Evolutionary conservation across 768 basidiomycete genomes (phyloP).

Genomic region (Plicaturopsis crispa): DNA sequence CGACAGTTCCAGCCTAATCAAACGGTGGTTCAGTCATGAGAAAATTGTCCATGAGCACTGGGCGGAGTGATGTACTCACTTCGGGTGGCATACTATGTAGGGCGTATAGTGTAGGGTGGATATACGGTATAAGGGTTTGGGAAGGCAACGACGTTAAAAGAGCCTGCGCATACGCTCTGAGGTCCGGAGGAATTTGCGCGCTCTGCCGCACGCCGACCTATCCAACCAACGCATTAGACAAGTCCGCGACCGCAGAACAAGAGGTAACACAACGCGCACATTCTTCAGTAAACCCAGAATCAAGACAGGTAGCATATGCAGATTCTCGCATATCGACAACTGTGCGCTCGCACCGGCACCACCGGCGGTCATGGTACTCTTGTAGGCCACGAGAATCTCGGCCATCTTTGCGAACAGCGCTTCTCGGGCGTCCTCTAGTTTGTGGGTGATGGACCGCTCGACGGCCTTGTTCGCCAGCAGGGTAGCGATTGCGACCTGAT

Average conservation of each 20-base stretch:
- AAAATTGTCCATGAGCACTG: background rate
- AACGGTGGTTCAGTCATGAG: slow-evolving; percentile 6
- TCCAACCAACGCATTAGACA: slow-evolving; percentile 3
- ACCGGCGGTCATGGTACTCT: slow-evolving; percentile 92
- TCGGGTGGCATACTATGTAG: slow-evolving; percentile 95
- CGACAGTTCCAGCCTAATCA: slow-evolving; percentile 90
- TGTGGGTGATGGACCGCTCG: slow-evolving; percentile 77
- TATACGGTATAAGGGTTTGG: slow-evolving; percentile 86
- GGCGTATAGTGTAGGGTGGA: slow-evolving; percentile 93
- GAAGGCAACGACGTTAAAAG: slow-evolving; percentile 87
- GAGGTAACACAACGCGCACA: too few relatives aligned
- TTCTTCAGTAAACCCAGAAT: slow-evolving; percentile 91
- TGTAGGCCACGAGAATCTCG: slow-evolving; percentile 82
- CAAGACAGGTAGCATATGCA: slow-evolving; percentile 91
- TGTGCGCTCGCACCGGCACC: slow-evolving; percentile 93
- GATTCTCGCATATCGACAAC: slow-evolving; percentile 84
- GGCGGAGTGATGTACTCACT: too few relatives aligned
- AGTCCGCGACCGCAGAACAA: slow-evolving; percentile 2
- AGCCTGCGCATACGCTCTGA: slow-evolving; percentile 91
- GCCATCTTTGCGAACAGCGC: slow-evolving; percentile 77
- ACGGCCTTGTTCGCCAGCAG: slow-evolving; percentile 90
- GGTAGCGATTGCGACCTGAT: slow-evolving; percentile 81
- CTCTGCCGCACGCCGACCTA: slow-evolving; percentile 94
- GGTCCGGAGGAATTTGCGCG: slow-evolving; percentile 93
- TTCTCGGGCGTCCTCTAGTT: slow-evolving; percentile 85